These are phyloP conservation scores for Pulveroboletus ravenelii DNA, from an alignment of 768 basidiomycete genomes.

Conservation along the genomic window DNA sequence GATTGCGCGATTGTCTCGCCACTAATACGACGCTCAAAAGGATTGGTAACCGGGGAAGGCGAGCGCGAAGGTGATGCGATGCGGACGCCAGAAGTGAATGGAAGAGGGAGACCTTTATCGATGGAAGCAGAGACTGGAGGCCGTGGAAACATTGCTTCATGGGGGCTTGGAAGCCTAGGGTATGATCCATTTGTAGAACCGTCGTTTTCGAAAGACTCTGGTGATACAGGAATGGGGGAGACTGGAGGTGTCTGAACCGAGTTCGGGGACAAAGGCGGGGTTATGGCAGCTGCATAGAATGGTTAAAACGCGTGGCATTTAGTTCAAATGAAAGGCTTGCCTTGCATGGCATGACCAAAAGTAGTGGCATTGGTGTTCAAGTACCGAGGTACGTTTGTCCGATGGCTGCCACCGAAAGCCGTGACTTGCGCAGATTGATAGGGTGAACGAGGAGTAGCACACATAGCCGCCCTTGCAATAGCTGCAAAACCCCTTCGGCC, in stretches of 20 bases:
- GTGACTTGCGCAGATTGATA: neutral
- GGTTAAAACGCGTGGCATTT: conserved; percentile 5
- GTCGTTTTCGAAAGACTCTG: conserved; percentile 14
- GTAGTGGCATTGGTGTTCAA: conserved; percentile 43
- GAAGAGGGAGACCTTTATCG: conserved; percentile 16
- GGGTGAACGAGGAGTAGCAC: conserved; percentile 24
- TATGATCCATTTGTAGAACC: conserved; percentile 15
- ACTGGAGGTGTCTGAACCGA: conserved; percentile 30
- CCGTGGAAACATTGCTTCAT: conserved; percentile 7
- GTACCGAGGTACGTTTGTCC: conserved; percentile 38
- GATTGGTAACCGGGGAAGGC: conserved; percentile 69
- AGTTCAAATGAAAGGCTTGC: conserved; percentile 14
- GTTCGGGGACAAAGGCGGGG: conserved; percentile 33
- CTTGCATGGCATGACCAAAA: conserved; percentile 29
- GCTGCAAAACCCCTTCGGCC: conserved; percentile 80
- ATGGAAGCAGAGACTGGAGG: conserved; percentile 4
- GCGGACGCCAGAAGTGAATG: conserved; percentile 22
- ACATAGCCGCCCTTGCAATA: conserved; percentile 61
- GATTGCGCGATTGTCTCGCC: conserved; percentile 40
- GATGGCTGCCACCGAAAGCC: conserved; percentile 11
- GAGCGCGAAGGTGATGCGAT: conserved; percentile 29
- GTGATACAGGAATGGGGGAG: conserved; percentile 28
- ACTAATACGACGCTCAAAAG: conserved; percentile 90
- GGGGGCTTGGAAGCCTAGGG: conserved; percentile 19
- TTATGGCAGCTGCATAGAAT: conserved; percentile 22